Conservation (phyloP, 129 eudicot species). For the Centrapalus pauciflorus region DNA sequence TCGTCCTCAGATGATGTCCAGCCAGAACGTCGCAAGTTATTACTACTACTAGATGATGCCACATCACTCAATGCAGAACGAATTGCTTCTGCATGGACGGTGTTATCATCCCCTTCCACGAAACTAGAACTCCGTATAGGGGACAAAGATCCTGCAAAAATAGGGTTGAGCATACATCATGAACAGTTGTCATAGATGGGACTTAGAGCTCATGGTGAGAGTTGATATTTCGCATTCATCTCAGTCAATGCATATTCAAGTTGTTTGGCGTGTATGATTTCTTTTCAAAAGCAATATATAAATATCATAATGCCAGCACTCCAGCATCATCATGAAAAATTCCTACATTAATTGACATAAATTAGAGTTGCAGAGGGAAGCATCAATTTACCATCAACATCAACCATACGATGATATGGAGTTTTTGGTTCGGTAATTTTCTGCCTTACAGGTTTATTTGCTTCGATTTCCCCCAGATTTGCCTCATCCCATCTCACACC, state of each 20-base stretch:
- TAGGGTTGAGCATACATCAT: neutral
- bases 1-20: slow-evolving; percentile 95
- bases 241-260: too few relatives aligned
- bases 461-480: slow-evolving; percentile 79
- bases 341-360: neutral
- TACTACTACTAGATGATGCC: slow-evolving; percentile 43
- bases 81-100: slow-evolving; percentile 67
- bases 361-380: neutral
- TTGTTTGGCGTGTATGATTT: too few relatives aligned
- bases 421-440: slow-evolving; percentile 98
- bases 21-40: slow-evolving; percentile 34
- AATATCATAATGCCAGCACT: neutral
- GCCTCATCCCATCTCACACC: slow-evolving; percentile 87
- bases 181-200: too few relatives aligned
- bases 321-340: too few relatives aligned
- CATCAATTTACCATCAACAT: slow-evolving; percentile 53
- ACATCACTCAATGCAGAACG: slow-evolving; percentile 72
- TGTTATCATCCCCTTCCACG: slow-evolving; percentile 37
- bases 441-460: slow-evolving; percentile 92
- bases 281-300: neutral
- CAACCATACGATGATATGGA: slow-evolving; percentile 90
- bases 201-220: too few relatives aligned
- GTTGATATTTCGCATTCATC: too few relatives aligned
- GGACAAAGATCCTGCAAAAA: slow-evolving; percentile 56
- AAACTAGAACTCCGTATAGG: slow-evolving; percentile 46